Conservation (phyloP, 2,329 filamentous ascomycete genomes). For the Diaporthe helianthi region DNA sequence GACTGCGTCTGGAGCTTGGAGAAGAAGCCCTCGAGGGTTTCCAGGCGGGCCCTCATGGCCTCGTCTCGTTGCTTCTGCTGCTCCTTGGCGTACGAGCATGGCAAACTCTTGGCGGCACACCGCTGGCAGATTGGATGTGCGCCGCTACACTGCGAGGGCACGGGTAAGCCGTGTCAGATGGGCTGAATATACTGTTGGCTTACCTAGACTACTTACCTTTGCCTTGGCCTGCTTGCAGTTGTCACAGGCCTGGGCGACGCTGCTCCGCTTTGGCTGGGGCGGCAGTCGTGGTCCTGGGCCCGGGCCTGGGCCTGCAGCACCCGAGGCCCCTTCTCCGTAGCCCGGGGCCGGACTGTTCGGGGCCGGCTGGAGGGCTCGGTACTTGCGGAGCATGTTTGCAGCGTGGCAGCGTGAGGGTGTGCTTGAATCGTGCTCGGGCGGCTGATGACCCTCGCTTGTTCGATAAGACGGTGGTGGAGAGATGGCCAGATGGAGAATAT, state of each 20-base stretch:
- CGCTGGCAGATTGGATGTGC: background rate
- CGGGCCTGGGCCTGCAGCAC: background rate
- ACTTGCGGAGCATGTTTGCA: background rate
- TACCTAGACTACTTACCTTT: background rate
- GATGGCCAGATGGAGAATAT: no score
- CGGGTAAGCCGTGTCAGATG: background rate
- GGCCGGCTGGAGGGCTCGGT: background rate
- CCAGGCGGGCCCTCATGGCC: background rate
- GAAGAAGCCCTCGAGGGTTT: background rate
- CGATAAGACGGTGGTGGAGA: no score
- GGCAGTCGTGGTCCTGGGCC: no score
- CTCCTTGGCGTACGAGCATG: background rate
- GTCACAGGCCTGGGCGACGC: background rate
- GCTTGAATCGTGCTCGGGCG: no score
- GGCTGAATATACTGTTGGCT: background rate
- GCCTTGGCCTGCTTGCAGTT: background rate
- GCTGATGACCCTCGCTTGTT: no score
- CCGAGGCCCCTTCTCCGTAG: background rate
- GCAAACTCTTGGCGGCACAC: background rate
- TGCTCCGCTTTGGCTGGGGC: background rate
- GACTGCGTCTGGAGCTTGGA: background rate
- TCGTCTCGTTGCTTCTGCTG: background rate
- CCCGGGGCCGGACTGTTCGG: background rate
- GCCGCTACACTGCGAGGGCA: background rate
- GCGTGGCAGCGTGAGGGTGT: no score